phyloP scores from a whole-genome alignment of 129 eudicot genomes.

The Chrysanthemum lavandulifolium region DNA sequence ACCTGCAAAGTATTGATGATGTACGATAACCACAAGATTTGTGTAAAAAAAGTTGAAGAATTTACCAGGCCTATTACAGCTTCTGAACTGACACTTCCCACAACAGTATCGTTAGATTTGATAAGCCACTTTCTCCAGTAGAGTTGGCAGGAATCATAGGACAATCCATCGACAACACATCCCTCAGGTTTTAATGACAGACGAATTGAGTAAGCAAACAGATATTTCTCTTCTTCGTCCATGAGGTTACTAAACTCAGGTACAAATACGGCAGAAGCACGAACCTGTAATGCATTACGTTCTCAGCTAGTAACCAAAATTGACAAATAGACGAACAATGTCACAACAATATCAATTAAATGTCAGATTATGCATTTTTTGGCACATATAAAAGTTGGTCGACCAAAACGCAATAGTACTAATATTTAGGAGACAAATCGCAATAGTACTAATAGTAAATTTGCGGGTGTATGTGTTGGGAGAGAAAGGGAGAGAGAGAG shows the following conservation, averaged over 20 bases:
- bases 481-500: too few relatives aligned
- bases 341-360: too few relatives aligned
- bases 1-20: too few relatives aligned
- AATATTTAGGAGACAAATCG: too few relatives aligned
- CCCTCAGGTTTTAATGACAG: conserved; percentile 79
- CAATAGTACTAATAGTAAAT: too few relatives aligned
- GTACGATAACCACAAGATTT: too few relatives aligned
- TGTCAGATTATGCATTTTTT: too few relatives aligned
- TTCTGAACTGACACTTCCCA: conserved; percentile 56
- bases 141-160: conserved; percentile 68
- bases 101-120: conserved; percentile 46
- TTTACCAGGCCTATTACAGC: conserved; percentile 85
- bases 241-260: conserved; percentile 71
- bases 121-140: conserved; percentile 86
- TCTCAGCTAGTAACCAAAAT: too few relatives aligned
- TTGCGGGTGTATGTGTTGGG: too few relatives aligned
- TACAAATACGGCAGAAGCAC: conserved; percentile 78
- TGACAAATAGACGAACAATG: too few relatives aligned
- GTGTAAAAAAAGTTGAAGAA: not conserved
- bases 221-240: conserved; percentile 36
- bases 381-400: too few relatives aligned
- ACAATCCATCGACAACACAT: conserved; percentile 53
- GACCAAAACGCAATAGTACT: too few relatives aligned
- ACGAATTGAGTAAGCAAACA: conserved; percentile 81
- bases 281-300: conserved; percentile 45